Base-by-base conservation (phyloP, 306 rosid species). In the Pyrus pyrifolia region DNA sequence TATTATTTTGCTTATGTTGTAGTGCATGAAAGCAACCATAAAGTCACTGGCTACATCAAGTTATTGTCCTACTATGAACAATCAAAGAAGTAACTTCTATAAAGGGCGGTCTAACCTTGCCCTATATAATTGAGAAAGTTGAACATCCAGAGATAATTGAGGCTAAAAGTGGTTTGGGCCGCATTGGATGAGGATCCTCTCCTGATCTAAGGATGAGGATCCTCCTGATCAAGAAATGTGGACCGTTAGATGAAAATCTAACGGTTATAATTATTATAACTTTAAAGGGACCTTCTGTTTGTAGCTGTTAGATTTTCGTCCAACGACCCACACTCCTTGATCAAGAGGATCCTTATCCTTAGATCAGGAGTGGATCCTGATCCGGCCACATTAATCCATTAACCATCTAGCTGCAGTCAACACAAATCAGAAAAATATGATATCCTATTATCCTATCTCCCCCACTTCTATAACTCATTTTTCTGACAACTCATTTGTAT, bases 401-500 rank as follows among this genome's bases (percentile, higher is more conserved):
- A 57, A 49, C 4, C 27, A 21, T 65, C 46, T 66, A 35, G 23
- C 25, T 19, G 60, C 46, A 21, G 78, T 74, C 70, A 74, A 74
- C 70, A 44, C 27, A 73, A 59, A 17, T 18, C 45, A 74, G 4
- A 3, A 59, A 55, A 25, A 73, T 42, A 73, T 60, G 30, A 59
- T 42, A 42, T 42, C 35, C n/a, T 59, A 59, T 59, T 72, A 57
- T 73, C 27, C 71, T n/a, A 42, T 42, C 4, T 64, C 44, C 25
- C 72, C 77, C 59, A 60, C 68, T 72, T 23, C 31, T 17, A 57
- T 49, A 70, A 45, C 23, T 23, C 4, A 4, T 17, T 51, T 70
- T 66, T 49, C 57, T 55, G 52, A 31, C 76, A 6, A 53, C 46
- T 59, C 25, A 35, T 72, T 79, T 72, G 74, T 58, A 73, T 42